Evolutionary conservation across 768 basidiomycete species (phyloP).

Genomic region (Lentinula detonsa): DNA sequence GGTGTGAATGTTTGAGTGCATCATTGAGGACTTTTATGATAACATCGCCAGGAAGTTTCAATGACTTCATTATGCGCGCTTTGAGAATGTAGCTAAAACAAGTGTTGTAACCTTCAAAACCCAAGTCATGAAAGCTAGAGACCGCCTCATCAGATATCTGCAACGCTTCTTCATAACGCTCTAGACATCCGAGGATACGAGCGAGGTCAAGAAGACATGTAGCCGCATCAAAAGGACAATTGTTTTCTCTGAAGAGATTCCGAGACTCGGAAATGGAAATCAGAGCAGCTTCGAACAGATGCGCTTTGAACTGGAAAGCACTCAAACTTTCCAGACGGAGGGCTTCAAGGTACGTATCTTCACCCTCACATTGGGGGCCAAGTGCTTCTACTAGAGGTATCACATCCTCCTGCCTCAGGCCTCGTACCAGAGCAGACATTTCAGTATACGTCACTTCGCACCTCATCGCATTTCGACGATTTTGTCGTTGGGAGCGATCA

Average conservation of each 20-base stretch:
- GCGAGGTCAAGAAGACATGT: neutral
- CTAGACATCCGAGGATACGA: neutral
- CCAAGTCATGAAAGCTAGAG: neutral
- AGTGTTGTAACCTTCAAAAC: slow-evolving; percentile 1
- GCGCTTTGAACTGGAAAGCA: neutral
- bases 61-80: neutral
- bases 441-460: neutral
- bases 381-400: neutral
- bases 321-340: neutral
- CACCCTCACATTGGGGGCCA: neutral
- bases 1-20: neutral
- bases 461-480: neutral
- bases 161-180: neutral
- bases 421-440: neutral
- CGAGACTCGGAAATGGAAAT: neutral
- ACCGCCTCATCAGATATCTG: neutral
- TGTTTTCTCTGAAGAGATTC: neutral
- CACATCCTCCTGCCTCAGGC: neutral
- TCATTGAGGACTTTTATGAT: neutral
- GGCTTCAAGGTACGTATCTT: neutral
- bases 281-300: neutral
- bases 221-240: neutral
- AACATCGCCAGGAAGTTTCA: neutral
- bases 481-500: neutral
- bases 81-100: neutral